Evolutionary conservation across 2,329 filamentous ascomycete species (phyloP).

Genomic region (Colletotrichum sublineola): DNA sequence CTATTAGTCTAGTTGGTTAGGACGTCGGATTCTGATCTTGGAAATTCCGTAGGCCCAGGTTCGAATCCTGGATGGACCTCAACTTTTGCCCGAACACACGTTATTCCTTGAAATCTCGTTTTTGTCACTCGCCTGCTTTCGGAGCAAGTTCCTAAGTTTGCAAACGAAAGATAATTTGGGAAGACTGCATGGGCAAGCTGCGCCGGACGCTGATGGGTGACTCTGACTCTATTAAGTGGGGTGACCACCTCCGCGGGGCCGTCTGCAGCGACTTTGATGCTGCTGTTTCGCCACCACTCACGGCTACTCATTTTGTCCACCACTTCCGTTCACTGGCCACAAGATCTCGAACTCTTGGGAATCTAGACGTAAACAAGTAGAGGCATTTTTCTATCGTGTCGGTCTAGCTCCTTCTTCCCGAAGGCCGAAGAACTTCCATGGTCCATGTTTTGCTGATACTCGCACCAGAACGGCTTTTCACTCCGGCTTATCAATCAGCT

Average conservation of each 20-base stretch:
- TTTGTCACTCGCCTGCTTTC: not conserved
- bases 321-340: not conserved
- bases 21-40: conserved; percentile 41
- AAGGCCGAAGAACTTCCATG: not conserved
- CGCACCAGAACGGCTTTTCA: conserved; percentile 3
- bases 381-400: not conserved
- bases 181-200: not conserved
- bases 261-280: not conserved
- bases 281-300: conserved; percentile 35
- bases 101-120: fast-evolving
- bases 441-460: conserved; percentile 3
- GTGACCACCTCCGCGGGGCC: not conserved
- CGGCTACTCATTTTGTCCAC: conserved; percentile 21
- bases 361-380: not conserved
- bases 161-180: not conserved
- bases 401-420: not conserved
- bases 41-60: conserved; percentile 41
- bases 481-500: conserved; percentile 40
- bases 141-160: not conserved
- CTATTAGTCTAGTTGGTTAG: conserved; percentile 44
- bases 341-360: not conserved
- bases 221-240: conserved; percentile 40
- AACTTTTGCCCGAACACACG: not conserved
- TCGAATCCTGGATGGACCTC: conserved; percentile 42
- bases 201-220: not conserved